Evolutionary conservation across 495 filamentous ascomycete species (phyloP).

Genomic region (Penicillium cataractarum): DNA sequence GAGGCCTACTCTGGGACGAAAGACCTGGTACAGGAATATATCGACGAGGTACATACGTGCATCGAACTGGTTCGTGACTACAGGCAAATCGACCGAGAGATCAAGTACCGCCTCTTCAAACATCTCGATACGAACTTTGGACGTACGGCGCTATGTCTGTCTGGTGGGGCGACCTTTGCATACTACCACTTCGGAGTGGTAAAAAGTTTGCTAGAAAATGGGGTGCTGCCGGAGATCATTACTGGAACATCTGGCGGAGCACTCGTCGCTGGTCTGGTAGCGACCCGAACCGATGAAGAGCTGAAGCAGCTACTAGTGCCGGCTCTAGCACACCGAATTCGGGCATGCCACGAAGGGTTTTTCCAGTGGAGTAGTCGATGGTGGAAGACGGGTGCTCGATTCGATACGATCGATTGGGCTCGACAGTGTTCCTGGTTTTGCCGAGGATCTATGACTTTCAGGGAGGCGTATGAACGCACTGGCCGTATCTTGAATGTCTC

Average conservation of each 20-base stretch:
- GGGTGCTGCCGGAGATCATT: conserved; percentile 86
- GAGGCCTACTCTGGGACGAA: conserved; percentile 98
- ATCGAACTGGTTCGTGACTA: conserved; percentile 70
- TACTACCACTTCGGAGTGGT: conserved; percentile 97
- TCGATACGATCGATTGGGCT: conserved; percentile 93
- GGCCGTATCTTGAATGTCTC: conserved; percentile 93
- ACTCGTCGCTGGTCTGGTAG: conserved; percentile 83
- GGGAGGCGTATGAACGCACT: conserved; percentile 92
- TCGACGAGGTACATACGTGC: conserved; percentile 71
- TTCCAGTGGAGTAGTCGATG: conserved; percentile 82
- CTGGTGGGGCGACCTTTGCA: conserved; percentile 92
- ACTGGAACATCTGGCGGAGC: conserved; percentile 95
- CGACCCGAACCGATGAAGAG: conserved; percentile 90
- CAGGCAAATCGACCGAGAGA: conserved; percentile 63
- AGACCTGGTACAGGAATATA: conserved; percentile 81
- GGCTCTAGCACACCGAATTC: conserved; percentile 80
- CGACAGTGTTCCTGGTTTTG: conserved; percentile 84
- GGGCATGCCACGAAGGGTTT: conserved; percentile 79
- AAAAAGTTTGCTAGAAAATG: conserved; percentile 86
- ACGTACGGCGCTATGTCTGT: conserved; percentile 88
- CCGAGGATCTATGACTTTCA: conserved; percentile 87
- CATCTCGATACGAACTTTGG: conserved; percentile 89
- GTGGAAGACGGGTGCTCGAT: conserved; percentile 91
- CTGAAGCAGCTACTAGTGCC: conserved; percentile 83
- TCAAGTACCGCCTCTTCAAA: conserved; percentile 84